phyloP scores from a whole-genome alignment of 306 rosid species.

The Vigna trinervia region DNA sequence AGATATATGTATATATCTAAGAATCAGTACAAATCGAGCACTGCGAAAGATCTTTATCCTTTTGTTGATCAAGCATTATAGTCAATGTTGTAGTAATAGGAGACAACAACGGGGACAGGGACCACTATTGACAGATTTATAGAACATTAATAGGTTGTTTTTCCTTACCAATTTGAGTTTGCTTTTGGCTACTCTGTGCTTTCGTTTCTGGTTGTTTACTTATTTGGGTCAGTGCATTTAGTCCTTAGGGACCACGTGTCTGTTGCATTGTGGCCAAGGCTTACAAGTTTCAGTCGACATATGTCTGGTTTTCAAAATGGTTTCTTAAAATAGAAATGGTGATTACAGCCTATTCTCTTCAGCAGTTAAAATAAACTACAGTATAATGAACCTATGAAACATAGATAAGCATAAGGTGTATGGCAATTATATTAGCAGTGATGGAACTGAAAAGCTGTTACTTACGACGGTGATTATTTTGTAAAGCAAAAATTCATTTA shows the following conservation, averaged over 20 bases:
- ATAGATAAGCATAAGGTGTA: neutral
- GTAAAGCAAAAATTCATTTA: slow-evolving; percentile 48
- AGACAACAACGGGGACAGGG: slow-evolving; percentile 32
- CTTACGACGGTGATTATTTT: slow-evolving; percentile 49
- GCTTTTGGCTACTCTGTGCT: slow-evolving; percentile 2
- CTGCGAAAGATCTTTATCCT: slow-evolving; percentile 26
- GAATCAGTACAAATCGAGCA: neutral
- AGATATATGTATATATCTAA: neutral
- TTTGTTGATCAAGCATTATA: slow-evolving; percentile 12
- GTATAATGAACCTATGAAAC: no score
- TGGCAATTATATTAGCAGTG: neutral
- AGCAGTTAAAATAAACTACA: neutral
- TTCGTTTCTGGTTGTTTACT: slow-evolving; percentile 24
- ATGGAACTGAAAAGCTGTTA: slow-evolving; percentile 43
- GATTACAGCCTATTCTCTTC: neutral
- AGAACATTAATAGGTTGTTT: neutral
- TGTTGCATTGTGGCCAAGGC: neutral
- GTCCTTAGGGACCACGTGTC: neutral
- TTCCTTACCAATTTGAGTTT: slow-evolving; percentile 7
- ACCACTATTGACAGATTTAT: slow-evolving; percentile 8
- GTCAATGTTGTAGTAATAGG: slow-evolving; percentile 28
- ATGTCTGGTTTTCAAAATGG: neutral
- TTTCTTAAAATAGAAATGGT: neutral
- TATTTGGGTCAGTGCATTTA: neutral
- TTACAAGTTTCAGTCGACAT: neutral